Evolutionary conservation across 1,284 basidiomycete genomes (phyloP), one percentile per base, ranked within the genome.

Genomic region (Kwoniella shivajii): DNA sequence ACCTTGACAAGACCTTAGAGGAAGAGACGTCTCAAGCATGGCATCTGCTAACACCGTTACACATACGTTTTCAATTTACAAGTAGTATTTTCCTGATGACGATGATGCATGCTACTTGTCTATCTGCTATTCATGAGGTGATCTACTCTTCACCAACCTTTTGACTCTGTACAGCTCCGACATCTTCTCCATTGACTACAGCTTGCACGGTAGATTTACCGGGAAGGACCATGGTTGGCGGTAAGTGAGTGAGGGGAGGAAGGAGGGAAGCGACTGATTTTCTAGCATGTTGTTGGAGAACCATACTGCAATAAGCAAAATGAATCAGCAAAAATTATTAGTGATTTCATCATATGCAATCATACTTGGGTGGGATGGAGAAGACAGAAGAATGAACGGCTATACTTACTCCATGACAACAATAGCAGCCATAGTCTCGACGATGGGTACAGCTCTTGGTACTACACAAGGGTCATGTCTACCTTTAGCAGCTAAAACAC

Each of bases 401-500:
- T 11, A 29, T 4, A 78, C 80, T 65, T 57, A 82, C 81, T 99
- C 96, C 88, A 99, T 93, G 67, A 97, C 83, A 59, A 96, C 94
- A 42, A 99, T 82, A 20, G 89, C 88, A 0, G 95, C 92, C 96
- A 99, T 99, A 1, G 92, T 87, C 81, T 99, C 96, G 29, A 99
- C 94, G 69, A 99, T 99, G 39, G 96, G 94, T 24, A 99, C 92
- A 7, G 96, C 96, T 39, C 83, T 87, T 30, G 96, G 95, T 6
- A 99, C 93, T 44, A 99, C 96, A 73, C 96, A 99, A 11, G 96
- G 95, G 76, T 98, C 94, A 78, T 97, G 94, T 57, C 96, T 84
- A 10, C 96, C 96, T 45, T 92, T 84, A 26, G 95, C 90, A 31
- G 91, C 92, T 43, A 99, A 84, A 30, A 85, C 85, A 29, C 96